Conservation (phyloP, 2,329 filamentous ascomycete species). For the Nigrospora sphaerica region DNA sequence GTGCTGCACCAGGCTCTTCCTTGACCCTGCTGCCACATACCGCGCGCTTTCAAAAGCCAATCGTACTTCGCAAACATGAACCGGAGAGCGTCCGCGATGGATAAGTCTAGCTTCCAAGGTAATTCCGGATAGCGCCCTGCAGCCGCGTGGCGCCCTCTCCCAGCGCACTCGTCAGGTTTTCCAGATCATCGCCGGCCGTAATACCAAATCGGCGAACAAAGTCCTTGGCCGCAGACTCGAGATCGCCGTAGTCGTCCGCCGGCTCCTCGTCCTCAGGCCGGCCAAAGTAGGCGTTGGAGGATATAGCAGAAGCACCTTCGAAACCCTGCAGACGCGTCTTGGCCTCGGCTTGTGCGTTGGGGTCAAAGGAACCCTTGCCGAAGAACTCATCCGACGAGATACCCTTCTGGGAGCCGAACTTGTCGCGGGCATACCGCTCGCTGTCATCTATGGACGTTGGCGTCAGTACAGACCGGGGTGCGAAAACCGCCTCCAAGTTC, state of each 20-base stretch:
- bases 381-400: conserved; percentile 99
- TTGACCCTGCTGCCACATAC: too few relatives aligned
- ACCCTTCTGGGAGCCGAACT: conserved; percentile 88
- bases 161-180: conserved; percentile 76
- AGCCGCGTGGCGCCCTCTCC: conserved; percentile 81
- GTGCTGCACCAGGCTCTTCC: too few relatives aligned
- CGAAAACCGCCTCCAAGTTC: background rate
- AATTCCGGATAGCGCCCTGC: conserved; percentile 66
- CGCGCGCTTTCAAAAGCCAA: too few relatives aligned
- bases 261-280: conserved; percentile 73
- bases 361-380: conserved; percentile 80
- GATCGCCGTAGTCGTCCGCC: conserved; percentile 76
- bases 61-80: too few relatives aligned
- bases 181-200: conserved; percentile 90
- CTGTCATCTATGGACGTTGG: conserved; percentile 52
- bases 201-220: conserved; percentile 93
- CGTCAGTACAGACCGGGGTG: background rate
- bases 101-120: conserved; percentile 46
- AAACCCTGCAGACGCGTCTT: conserved; percentile 85
- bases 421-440: conserved; percentile 74
- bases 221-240: conserved; percentile 90
- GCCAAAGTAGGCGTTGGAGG: conserved; percentile 95
- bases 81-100: too few relatives aligned
- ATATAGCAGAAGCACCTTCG: conserved; percentile 86
- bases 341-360: conserved; percentile 73